These are phyloP conservation scores for Yamadazyma sp. DNA, from an alignment of 805 yeast genomes.

Conservation along the genomic window DNA sequence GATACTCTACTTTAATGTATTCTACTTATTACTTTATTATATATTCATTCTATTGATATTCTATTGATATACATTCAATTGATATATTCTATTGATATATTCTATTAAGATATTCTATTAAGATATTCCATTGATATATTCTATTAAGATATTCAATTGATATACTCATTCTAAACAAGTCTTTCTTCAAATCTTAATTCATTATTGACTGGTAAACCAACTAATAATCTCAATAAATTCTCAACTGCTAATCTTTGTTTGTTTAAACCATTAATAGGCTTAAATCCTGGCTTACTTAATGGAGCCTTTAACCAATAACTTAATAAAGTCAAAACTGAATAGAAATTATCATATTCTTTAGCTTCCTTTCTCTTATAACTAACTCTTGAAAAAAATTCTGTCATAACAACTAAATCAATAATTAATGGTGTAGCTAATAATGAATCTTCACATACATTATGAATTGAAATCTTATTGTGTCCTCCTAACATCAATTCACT, in stretches of 20 bases:
- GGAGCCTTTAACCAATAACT: slow-evolving; percentile 98
- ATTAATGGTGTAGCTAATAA: slow-evolving; percentile 92
- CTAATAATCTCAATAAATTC: slow-evolving; percentile 82
- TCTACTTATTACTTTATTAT: no score
- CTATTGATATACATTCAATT: no score
- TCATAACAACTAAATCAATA: slow-evolving; percentile 83
- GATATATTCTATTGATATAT: no score
- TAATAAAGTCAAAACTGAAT: slow-evolving; percentile 81
- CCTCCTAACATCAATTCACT: slow-evolving; percentile 97
- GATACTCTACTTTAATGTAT: no score
- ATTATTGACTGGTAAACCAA: slow-evolving; percentile 86
- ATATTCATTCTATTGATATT: no score
- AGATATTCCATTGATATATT: no score
- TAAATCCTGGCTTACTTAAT: slow-evolving; percentile 83
- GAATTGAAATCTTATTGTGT: slow-evolving; percentile 89
- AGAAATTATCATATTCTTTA: slow-evolving; percentile 59
- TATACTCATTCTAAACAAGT: slow-evolving; percentile 42
- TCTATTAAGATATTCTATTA: no score
- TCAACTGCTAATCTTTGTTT: slow-evolving; percentile 92
- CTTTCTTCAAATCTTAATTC: slow-evolving; percentile 96
- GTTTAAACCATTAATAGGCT: slow-evolving; percentile 89
- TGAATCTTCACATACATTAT: slow-evolving; percentile 96
- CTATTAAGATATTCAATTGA: no score
- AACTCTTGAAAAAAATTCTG: slow-evolving; percentile 88
- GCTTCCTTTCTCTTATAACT: slow-evolving; percentile 58